A percentile compares a stretch with the other conserved stretches of the same genome.
Conservation (phyloP, 2,329 filamentous ascomycete species). For the Verticillium tricorpus region DNA sequence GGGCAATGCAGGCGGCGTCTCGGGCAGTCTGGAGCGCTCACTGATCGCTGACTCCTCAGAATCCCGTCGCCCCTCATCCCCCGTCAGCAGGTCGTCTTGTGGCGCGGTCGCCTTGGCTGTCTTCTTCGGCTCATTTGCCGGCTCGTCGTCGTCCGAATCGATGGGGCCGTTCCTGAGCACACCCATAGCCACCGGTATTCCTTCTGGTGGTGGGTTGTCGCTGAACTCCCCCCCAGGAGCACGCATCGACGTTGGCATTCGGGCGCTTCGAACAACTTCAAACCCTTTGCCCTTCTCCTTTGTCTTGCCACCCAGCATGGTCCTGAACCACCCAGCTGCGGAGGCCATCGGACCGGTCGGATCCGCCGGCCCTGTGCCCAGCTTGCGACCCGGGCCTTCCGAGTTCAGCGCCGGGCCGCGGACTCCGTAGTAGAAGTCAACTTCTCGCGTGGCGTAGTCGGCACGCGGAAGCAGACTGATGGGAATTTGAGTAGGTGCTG, state of each 20-base stretch:
- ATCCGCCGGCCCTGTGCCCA: conserved; percentile 92
- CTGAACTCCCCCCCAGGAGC: conserved; percentile 51
- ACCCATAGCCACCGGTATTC: conserved; percentile 61
- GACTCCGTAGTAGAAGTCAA: conserved; percentile 95
- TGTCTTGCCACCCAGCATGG: conserved; percentile 73
- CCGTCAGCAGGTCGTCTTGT: conserved; percentile 35
- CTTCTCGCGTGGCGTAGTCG: conserved; percentile 90
- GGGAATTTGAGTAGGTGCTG: conserved; percentile 38
- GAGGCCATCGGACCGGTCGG: conserved; percentile 88
- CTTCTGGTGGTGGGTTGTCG: conserved; percentile 63
- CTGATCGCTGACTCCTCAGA: conserved; percentile 29
- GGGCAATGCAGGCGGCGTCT: conserved; percentile 52
- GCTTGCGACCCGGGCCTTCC: conserved; percentile 72
- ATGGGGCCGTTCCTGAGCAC: conserved; percentile 57
- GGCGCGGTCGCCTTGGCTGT: conserved; percentile 17
- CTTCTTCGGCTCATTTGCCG: conserved; percentile 19
- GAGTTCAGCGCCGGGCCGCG: conserved; percentile 83
- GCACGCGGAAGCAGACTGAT: conserved; percentile 55
- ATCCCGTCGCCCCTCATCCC: conserved; percentile 37
- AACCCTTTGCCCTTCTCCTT: conserved; percentile 97
- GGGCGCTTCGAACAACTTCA: conserved; percentile 86
- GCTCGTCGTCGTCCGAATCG: conserved; percentile 56
- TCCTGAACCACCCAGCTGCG: conserved; percentile 84
- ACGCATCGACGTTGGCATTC: conserved; percentile 75
- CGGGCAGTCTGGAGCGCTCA: conserved; percentile 10